Evolutionary conservation across 2,329 filamentous ascomycete genomes (phyloP), one percentile per base, ranked within the genome.

Genomic region (Purpureocillium lavendulum): DNA sequence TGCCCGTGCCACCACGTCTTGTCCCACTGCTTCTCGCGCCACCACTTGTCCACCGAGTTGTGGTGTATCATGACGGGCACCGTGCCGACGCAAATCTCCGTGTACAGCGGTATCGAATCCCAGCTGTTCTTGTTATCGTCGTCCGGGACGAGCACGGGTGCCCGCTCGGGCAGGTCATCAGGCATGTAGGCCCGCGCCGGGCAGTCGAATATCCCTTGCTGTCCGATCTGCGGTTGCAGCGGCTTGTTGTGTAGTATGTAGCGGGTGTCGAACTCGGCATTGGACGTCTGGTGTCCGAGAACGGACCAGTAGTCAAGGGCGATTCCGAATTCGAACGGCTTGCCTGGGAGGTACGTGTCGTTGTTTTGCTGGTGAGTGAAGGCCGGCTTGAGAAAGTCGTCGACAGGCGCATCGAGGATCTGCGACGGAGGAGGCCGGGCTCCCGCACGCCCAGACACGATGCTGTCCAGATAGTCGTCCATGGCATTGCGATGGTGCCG

Each of bases 41-140:
- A 38, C 4, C 15, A 18, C 40, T 53, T 51, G 34, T 50, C 41
- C 17, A 46, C 33, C 26, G 46, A 48, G 44, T 53, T 55, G 43
- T 58, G 55, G 16, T 56, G 54, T 3, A 57, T 49, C 40, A 57
- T 52, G 39, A 50, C 51, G 14, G 54, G 55, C 9, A 54, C 49
- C 6, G 48, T 43, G 26, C 50, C 53, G 11, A 51, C 40, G 38
- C 53, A 58, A 2, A 57, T 43, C 30, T 58, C 53, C 15, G 48
- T 52, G 43, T 53, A 56, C 8, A 58, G 43, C 13, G 51, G 47
- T 31, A 56, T 38, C 35, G 42, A 37, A 13, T 49, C 47, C 55
- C 54, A 57, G 15, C 11, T 32, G 35, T 12, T 44, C 39, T 3
- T 40, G 33, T n/a, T n/a, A 9, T 42, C 35, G 10, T 45, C 24